Conservation (phyloP, 1,139 yeast species). For the Protomyces arabidopsidicola region DNA sequence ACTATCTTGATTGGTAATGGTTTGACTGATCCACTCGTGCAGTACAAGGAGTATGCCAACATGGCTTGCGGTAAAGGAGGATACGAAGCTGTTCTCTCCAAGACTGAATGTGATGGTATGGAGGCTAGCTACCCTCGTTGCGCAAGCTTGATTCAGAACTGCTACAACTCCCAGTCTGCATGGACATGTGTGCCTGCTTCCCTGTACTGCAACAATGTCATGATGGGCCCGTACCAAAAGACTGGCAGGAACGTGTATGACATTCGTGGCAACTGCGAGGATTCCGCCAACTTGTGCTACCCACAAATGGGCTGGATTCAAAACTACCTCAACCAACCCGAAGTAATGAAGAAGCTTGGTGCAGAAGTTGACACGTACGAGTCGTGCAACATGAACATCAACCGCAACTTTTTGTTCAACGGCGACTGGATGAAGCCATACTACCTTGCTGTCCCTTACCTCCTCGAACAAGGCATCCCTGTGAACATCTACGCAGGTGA, state of each 20-base stretch:
- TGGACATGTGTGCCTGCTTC: constrained; percentile 94
- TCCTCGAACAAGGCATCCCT: constrained; percentile 52
- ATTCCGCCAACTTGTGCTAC: constrained; percentile 68
- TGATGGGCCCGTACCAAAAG: constrained; percentile 79
- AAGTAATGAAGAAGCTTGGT: constrained; percentile 76
- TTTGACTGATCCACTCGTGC: constrained; percentile 85
- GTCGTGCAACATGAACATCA: constrained; percentile 79
- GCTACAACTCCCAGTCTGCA: constrained; percentile 72
- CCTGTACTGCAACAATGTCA: constrained; percentile 72
- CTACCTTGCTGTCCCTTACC: constrained; percentile 40
- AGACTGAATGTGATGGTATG: constrained; percentile 78
- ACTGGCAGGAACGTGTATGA: constrained; percentile 91
- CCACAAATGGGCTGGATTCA: constrained; percentile 62
- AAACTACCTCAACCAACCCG: constrained; percentile 61
- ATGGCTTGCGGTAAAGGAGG: constrained; percentile 66
- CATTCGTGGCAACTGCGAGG: constrained; percentile 80
- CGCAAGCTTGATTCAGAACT: constrained; percentile 67
- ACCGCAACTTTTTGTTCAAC: constrained; percentile 75
- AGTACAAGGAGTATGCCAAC: constrained; percentile 82
- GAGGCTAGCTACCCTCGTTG: constrained; percentile 72
- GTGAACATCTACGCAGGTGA: constrained; percentile 83
- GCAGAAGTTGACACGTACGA: constrained; percentile 82
- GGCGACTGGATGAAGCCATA: constrained; percentile 94
- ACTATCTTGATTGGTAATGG: constrained; percentile 95
- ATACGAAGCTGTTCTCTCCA: constrained; percentile 69